Conservation (phyloP, 106 monocot species). For the Platanthera guangdongensis region DNA sequence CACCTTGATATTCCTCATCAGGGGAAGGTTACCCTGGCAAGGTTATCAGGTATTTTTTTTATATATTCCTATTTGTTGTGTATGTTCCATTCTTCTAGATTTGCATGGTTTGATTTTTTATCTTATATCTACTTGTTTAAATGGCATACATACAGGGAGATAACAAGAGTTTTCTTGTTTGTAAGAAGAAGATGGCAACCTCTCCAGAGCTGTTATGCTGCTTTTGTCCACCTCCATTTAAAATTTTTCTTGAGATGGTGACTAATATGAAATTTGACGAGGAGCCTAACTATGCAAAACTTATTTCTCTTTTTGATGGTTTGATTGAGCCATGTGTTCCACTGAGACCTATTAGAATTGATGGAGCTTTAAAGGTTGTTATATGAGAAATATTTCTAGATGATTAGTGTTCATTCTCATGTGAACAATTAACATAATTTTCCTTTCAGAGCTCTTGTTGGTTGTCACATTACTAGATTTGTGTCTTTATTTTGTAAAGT, state of each 20-base stretch:
- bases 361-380: constrained; percentile 86
- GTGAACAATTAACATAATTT: neutral
- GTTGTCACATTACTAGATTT: neutral
- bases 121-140: constrained; percentile 1
- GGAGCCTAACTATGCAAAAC: constrained; percentile 86
- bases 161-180: constrained; percentile 92
- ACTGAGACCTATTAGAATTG: constrained; percentile 77
- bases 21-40: constrained; percentile 94
- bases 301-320: constrained; percentile 82
- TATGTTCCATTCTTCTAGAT: neutral
- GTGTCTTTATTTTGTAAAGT: neutral
- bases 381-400: neutral
- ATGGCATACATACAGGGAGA: constrained; percentile 53
- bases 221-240: constrained; percentile 84
- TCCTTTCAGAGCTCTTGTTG: neutral
- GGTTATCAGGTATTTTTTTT: constrained; percentile 70
- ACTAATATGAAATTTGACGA: constrained; percentile 97
- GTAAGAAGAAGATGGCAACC: constrained; percentile 96
- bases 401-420: neutral
- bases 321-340: constrained; percentile 72
- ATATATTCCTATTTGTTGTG: neutral
- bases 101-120: neutral
- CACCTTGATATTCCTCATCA: constrained; percentile 81
- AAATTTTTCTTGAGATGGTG: constrained; percentile 75
- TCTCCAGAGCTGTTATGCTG: constrained; percentile 74